Conservation (phyloP, 345 rosid species). For the Camelina laxa region DNA sequence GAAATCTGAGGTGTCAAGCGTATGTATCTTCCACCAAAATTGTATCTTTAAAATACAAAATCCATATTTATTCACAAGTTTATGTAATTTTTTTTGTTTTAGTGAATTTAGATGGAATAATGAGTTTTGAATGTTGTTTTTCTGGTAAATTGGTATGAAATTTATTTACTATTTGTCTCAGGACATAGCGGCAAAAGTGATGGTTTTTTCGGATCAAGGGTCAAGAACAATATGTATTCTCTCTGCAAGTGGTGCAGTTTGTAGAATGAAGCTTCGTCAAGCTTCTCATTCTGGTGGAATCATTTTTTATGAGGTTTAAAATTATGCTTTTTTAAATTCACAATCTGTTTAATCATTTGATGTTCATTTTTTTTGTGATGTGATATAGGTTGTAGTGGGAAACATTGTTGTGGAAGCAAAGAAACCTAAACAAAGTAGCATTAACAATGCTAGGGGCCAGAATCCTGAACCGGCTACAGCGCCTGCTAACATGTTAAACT, state of each 20-base stretch:
- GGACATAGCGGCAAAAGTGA: constrained; percentile 79
- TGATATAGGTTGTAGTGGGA: constrained; percentile 66
- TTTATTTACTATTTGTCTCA: constrained; percentile 44
- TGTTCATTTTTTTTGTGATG: constrained; percentile 9
- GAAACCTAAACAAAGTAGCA: constrained; percentile 6
- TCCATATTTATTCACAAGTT: too few relatives aligned
- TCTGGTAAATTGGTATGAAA: background rate
- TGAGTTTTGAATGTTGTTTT: background rate
- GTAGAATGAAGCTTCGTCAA: constrained; percentile 70
- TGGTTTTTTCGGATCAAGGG: constrained; percentile 78
- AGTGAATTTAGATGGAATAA: background rate
- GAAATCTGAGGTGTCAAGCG: too few relatives aligned
- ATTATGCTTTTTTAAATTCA: constrained; percentile 7
- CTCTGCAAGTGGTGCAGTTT: constrained; percentile 86
- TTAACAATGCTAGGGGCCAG: constrained; percentile 20
- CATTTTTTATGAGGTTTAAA: constrained; percentile 72
- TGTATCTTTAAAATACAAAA: too few relatives aligned
- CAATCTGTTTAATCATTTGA: background rate
- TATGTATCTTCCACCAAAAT: too few relatives aligned
- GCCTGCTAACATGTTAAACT: constrained; percentile 61
- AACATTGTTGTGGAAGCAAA: constrained; percentile 56
- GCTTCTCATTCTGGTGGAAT: constrained; percentile 62
- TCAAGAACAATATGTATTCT: constrained; percentile 83
- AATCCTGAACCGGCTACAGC: constrained; percentile 66
- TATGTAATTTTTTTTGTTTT: too few relatives aligned